Evolutionary conservation across 2,329 filamentous ascomycete genomes (phyloP), one percentile per base, ranked within the genome.

Genomic region (Chaetothyriales sp.): DNA sequence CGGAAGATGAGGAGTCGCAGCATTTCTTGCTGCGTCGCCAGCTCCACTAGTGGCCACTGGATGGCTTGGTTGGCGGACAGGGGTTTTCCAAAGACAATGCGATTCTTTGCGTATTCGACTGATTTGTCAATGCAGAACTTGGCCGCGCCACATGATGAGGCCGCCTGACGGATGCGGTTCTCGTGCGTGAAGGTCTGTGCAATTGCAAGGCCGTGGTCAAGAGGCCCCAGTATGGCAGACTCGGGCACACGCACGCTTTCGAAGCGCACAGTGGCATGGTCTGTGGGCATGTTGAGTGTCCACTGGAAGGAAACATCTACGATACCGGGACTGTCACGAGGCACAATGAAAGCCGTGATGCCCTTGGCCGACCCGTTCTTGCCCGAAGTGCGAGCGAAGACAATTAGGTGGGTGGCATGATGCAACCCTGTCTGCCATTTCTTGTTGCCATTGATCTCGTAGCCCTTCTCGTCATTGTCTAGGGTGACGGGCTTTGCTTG

Each of bases 371-470:
- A 70, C 0, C 79, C 79, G 18, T 73, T 62, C 47, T 70, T 67
- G 2, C 77, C 77, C 13, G 70, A 70, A 0, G 78, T 82, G 7
- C 79, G 69, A 15, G 79, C 79, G 58, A 82, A 83, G 43, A 82
- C 67, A 28, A 82, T 73, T 60, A 77, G 77, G 64, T 82, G 78
- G 2, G 78, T 82, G 18, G 77, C 78, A 53, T 68, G 67, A 60
- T 82, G 78, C 65, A 80, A 78, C 2, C 78, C 78, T 1, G 77
- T 81, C 69, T 82, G 80, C 80, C 80, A 83, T 65, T 77, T 80
- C 67, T 83, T 82, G 47, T 67, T 69, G 2, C 79, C 80, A 46
- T 75, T 76, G 58, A 82, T 73, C 58, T 75, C 47, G 67, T 72
- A 81, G 5, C 73, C 73, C 1, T 68, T 62, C 4, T 67, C 66